Evolutionary conservation across 1,139 yeast species (phyloP), one percentile per base, ranked within the genome.

Genomic region (Protomyces inundatus): DNA sequence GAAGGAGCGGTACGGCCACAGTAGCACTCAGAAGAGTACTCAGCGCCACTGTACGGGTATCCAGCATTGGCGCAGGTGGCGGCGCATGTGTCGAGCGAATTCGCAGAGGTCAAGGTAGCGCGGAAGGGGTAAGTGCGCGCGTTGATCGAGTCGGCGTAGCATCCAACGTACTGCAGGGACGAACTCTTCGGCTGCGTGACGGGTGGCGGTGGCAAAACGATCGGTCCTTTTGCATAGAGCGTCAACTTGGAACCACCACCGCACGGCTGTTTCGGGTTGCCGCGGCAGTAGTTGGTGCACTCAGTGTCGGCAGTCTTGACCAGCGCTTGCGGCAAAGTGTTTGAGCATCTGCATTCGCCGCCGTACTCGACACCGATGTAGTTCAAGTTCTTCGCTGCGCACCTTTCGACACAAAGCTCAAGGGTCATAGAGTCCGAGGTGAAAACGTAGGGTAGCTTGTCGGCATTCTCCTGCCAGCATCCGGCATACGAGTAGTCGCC

Each of bases 351-450:
- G 35, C 54, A 50, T 16, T 50, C 54, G 23, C 37, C 37, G 6
- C 37, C 54, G 35, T 50, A 50, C 37, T 50, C 54, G 54, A 50
- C 54, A 32, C 54, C 54, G n/a, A n/a, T n/a, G 16, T 33, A n/a
- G 16, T 12, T 50, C 37, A 33, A 10, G 23, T 33, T 33, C 37
- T 50, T 32, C 7, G 37, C 54, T 5, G 54, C 54, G 32, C 54
- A 50, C 12, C 16, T n/a, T 10, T 30, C 30, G 23, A 50, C 37
- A 16, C 54, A 50, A n/a, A 32, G n/a, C 37, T 50, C 54, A 1
- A 50, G 10, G 10, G 54, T 50, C 54, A 50, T 50, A 14, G n/a
- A 9, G 36, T 34, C 54, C 14, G 54, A 34, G n/a, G 54, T 12
- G 37, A 50, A 34, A 16, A 50, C 12, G 36, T 12, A 50, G 9